Conservation (phyloP, 2,329 filamentous ascomycete genomes). For the Pyrenochaeta sp. region DNA sequence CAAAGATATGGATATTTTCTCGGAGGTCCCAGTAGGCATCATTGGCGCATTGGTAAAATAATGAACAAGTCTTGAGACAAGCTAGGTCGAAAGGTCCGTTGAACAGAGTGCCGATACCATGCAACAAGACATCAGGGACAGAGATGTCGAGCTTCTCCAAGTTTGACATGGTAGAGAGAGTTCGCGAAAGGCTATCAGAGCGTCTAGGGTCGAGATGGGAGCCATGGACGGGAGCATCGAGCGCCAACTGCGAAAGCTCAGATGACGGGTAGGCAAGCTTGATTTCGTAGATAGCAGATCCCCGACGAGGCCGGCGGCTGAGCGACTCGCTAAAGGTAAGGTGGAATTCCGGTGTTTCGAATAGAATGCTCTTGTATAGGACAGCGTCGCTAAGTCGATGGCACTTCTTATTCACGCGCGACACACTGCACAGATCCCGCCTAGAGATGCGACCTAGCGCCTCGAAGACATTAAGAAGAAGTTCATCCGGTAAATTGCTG, state of each 20-base stretch:
- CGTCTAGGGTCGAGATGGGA: conserved; percentile 31
- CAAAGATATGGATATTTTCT: conserved; percentile 46
- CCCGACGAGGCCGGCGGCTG: conserved; percentile 37
- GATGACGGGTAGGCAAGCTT: conserved; percentile 41
- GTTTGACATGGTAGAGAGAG: conserved; percentile 43
- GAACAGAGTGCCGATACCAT: conserved; percentile 41
- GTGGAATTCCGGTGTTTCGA: conserved; percentile 41
- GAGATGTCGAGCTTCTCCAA: conserved; percentile 42
- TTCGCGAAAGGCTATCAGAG: conserved; percentile 39
- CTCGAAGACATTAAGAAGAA: conserved; percentile 43
- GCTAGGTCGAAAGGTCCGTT: conserved; percentile 44
- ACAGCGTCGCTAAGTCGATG: conserved; percentile 41
- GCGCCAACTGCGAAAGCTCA: conserved; percentile 37
- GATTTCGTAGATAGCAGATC: conserved; percentile 42
- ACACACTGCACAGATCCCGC: conserved; percentile 38
- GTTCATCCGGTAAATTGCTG: conserved; percentile 35
- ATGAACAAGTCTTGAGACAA: conserved; percentile 38
- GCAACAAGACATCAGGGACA: conserved; percentile 36
- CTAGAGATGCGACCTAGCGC: conserved; percentile 31
- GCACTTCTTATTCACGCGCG: conserved; percentile 37
- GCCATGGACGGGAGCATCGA: conserved; percentile 35
- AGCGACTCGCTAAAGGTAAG: conserved; percentile 45
- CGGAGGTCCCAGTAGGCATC: conserved; percentile 43
- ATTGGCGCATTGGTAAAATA: conserved; percentile 43
- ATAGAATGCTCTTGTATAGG: conserved; percentile 41